Base-by-base conservation (phyloP, 2,329 filamentous ascomycete species). In the Penicillium sp. region DNA sequence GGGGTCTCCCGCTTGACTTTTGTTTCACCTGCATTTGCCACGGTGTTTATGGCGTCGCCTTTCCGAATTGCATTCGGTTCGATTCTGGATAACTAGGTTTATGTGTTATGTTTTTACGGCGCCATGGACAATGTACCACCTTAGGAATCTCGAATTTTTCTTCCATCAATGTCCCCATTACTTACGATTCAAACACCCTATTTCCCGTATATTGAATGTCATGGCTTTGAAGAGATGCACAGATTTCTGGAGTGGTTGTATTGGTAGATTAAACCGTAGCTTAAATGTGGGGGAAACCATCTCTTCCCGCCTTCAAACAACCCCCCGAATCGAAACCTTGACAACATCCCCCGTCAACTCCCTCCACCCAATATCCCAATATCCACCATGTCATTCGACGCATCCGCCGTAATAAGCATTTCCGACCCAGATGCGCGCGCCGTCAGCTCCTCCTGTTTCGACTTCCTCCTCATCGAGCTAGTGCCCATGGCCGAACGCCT, bases 401-500 rank as follows among this genome's bases (percentile, higher is more conserved):
- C 82, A 40, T 76, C 83, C 63, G 84, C 84, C 2, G 82, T 83
- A 12, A 86, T 82, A 75, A 87, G 85, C 70, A 77, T 83, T 51
- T 80, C 80, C 57, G 89, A 95, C 72, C 87, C 88, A 32, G 78
- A 78, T 52, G 86, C 87, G 50, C 82, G 83, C 53, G 88, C 91
- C 73, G 79, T 96, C 62, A 86, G 82, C 74, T 83, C 86, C 49
- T 93, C 92, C 42, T 90, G 88, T 68, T 83, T 98, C 63, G 93
- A 98, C 72, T 87, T 98, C 61, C 82, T 98, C 49, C 82, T 98
- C 61, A 97, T 97, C 67, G 93, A 98, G 75, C 82, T 98, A 47
- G 93, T 98, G 13, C 93, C 93, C 33, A 86, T 97, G 77, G 88
- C 92, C 4, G 89, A 95, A 71, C 84, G 93, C 57, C 80, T 97